phyloP scores from a whole-genome alignment of 2,329 filamentous ascomycete species.

The Phoma sp. region DNA sequence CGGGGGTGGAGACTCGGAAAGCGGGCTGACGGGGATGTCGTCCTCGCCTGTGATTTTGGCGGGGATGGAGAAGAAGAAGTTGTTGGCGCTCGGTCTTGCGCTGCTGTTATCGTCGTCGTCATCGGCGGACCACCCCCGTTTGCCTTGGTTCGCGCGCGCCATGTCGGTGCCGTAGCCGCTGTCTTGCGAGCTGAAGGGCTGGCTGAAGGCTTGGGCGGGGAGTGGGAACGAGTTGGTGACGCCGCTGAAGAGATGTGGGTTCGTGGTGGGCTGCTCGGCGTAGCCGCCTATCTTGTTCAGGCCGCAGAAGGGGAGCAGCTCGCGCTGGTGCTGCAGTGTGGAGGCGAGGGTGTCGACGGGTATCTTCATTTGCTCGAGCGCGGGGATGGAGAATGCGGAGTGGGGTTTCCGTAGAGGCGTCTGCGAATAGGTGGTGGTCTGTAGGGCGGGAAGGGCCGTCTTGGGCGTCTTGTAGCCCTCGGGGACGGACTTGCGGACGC shows the following conservation, averaged over 20 bases:
- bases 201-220: constrained; percentile 41
- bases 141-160: constrained; percentile 41
- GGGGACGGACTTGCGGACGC: constrained; percentile 87
- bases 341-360: constrained; percentile 12
- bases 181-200: constrained; percentile 41
- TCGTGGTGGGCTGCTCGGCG: constrained; percentile 61
- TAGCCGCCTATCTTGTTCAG: constrained; percentile 77
- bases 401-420: constrained; percentile 7
- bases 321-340: constrained; percentile 53
- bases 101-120: constrained; percentile 40
- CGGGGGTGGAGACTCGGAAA: constrained; percentile 38
- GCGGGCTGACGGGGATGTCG: constrained; percentile 45
- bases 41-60: constrained; percentile 33
- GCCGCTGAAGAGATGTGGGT: constrained; percentile 44
- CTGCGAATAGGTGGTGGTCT: constrained; percentile 20
- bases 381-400: constrained; percentile 12
- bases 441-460: constrained; percentile 36
- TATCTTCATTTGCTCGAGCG: constrained; percentile 16
- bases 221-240: constrained; percentile 41
- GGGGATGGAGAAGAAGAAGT: constrained; percentile 37
- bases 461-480: constrained; percentile 88
- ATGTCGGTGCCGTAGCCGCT: constrained; percentile 38
- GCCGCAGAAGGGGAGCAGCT: constrained; percentile 81
- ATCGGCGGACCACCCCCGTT: constrained; percentile 54
- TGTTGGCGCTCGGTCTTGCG: constrained; percentile 3